Conservation (phyloP, 768 basidiomycete species). For the Fistulinella prunicolor region DNA sequence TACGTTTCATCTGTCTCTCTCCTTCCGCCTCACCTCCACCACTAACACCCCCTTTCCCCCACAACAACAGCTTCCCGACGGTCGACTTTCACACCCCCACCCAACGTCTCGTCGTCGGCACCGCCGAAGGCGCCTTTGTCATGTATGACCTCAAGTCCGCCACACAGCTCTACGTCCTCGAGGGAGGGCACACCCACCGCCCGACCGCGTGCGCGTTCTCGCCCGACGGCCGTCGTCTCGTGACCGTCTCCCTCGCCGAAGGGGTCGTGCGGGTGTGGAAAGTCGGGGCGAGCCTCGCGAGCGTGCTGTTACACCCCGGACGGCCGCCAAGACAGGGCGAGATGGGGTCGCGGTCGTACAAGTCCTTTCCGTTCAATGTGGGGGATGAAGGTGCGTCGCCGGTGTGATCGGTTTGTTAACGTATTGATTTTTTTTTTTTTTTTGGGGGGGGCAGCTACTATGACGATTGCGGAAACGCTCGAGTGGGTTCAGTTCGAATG, state of each 20-base stretch:
- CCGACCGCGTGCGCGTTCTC: constrained; percentile 89
- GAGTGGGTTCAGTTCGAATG: constrained; percentile 81
- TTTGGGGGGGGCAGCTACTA: constrained; percentile 38
- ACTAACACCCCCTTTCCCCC: neutral
- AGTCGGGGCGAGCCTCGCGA: constrained; percentile 84
- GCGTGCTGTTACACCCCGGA: constrained; percentile 81
- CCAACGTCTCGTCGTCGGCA: constrained; percentile 91
- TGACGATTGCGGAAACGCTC: constrained; percentile 62
- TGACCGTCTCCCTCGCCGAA: constrained; percentile 86
- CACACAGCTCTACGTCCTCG: constrained; percentile 90
- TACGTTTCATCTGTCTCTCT: constrained; percentile 35
- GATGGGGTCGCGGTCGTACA: constrained; percentile 81
- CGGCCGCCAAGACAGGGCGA: constrained; percentile 89
- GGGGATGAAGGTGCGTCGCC: constrained; percentile 65
- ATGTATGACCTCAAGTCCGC: constrained; percentile 98
- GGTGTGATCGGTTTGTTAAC: neutral
- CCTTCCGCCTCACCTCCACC: neutral
- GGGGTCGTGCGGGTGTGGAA: constrained; percentile 90
- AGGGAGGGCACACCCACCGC: constrained; percentile 80
- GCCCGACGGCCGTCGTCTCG: constrained; percentile 86
- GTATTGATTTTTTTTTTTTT: neutral
- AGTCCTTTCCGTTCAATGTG: constrained; percentile 80
- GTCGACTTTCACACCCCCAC: constrained; percentile 89
- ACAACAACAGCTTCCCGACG: constrained; percentile 77
- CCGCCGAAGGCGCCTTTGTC: constrained; percentile 88